Evolutionary conservation across 495 filamentous ascomycete genomes (phyloP), one percentile per base, ranked within the genome.

Genomic region (Aspergillus egyptiacus): DNA sequence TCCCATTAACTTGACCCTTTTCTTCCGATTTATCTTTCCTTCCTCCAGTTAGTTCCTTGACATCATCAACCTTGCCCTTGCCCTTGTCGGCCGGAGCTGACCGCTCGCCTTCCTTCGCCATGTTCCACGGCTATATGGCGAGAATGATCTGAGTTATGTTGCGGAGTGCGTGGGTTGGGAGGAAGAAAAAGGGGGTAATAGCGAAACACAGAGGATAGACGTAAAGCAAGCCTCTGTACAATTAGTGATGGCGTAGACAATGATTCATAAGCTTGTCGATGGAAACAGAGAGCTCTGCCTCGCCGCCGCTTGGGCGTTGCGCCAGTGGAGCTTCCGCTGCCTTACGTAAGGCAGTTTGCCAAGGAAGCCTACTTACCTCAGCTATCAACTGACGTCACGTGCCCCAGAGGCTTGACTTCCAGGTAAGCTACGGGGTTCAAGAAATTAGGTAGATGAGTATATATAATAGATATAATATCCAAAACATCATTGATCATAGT

Each of bases 51-150:
- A 73, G 58, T 30, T 77, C 78, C 56, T 78, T 76, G 36, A 72
- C 69, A 61, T 82, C 78, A 46, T 82, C 75, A 51, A 82, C 84
- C 75, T 96, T 98, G 62, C 84, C 91, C 77, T 96, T 96, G 69
- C 91, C 93, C 77, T 97, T 96, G 72, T 95, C 90, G 66, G 81
- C 77, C 63, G 81, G 70, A 68, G 85, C 88, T 66, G 85, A 78
- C 76, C 82, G 78, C 72, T 93, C 87, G 71, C 87, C 89, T 66
- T 91, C 86, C 77, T 94, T 83, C 69, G 89, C 87, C 93, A 98
- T 97, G 59, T 67, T 61, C 63, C 62, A 69, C 52, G 60, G 55
- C 57, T 69, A 58, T 61, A 62, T 64, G 59, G 62, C 57, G 61
- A 63, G 61, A 23, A 51, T 57, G 54, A 32, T 27, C 17, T 47